Base-by-base conservation (phyloP, 2,329 filamentous ascomycete genomes). In the Aspergillus caelatus region DNA sequence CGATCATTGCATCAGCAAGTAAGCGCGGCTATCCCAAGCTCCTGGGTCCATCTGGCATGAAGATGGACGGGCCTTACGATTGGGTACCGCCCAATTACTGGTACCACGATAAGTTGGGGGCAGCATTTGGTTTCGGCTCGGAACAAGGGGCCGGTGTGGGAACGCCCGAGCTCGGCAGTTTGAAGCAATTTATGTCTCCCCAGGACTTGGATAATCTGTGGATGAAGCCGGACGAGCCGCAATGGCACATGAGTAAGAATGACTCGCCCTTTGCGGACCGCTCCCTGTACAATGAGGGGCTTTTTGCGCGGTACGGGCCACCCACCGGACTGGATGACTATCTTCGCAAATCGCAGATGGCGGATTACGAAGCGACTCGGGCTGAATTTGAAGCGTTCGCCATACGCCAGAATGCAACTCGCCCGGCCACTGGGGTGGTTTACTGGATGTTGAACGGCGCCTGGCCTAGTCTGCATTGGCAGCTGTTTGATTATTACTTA, bases 381-480 rank as follows among this genome's bases (percentile, higher is more conserved):
- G 79, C 86, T 0, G 78, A 89, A 67, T 87, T 86, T 61, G 88
- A 90, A 70, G 86, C 77, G 0, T 89, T 84, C 68, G 78, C 82
- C 0, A 77, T 83, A 2, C 77, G 80, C 0, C 88, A 86, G 81
- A 84, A 72, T 64, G 79, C 78, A 1, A 72, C 76, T 1, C 77
- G 83, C 3, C 84, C 86, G 0, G 86, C 87, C 0, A 89, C 87
- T 0, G 88, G 88, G 0, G 56, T 86, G 0, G 84, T 90, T 19
- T 90, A 90, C 76, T 90, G 88, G 88, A 89, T 90, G 87, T 73
- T 89, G 59, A 89, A 88, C 67, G 84, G 84, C 53, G 88, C 87
- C 0, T 90, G 87, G 86, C 88, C 88, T 0, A 85, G 82, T 60
- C 75, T 90, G 32, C 88, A 89, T 70, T 90, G 88, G 88, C 86